These are phyloP conservation scores for Scheffersomyces lignosus DNA, from an alignment of 805 yeast genomes.

Conservation along the genomic window DNA sequence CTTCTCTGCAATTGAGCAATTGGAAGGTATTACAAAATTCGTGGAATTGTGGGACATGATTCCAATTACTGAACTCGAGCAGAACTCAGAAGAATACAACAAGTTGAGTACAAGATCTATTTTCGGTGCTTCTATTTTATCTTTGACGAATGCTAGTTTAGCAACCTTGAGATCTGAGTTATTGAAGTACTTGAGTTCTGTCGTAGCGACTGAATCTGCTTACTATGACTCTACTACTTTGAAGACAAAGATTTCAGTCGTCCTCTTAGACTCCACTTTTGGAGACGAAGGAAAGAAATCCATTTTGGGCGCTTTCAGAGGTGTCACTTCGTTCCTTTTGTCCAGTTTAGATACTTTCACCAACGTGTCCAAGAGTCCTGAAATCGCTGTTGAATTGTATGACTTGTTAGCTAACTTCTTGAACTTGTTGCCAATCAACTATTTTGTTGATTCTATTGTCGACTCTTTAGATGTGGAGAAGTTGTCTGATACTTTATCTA, in stretches of 20 bases:
- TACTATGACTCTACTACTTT: constrained; percentile 26
- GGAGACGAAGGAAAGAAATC: constrained; percentile 24
- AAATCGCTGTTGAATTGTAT: constrained; percentile 45
- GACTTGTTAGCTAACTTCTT: constrained; percentile 61
- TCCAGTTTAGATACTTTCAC: constrained; percentile 37
- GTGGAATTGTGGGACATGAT: constrained; percentile 51
- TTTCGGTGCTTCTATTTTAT: constrained; percentile 60
- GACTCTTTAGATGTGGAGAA: constrained; percentile 34
- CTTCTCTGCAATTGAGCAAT: constrained; percentile 68
- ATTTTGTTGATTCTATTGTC: constrained; percentile 63
- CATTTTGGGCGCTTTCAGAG: constrained; percentile 35
- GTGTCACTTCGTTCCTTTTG: constrained; percentile 34
- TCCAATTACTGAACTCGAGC: constrained; percentile 44
- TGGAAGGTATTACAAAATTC: constrained; percentile 52
- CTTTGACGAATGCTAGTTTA: constrained; percentile 50
- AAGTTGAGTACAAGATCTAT: constrained; percentile 53
- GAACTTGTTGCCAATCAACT: constrained; percentile 70
- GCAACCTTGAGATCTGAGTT: constrained; percentile 48
- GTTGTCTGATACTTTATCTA: constrained; percentile 38
- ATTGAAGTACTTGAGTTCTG: constrained; percentile 56
- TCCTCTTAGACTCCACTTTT: constrained; percentile 42
- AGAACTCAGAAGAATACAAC: constrained; percentile 34
- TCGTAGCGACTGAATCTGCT: constrained; percentile 33
- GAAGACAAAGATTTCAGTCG: constrained; percentile 54
- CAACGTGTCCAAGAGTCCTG: constrained; percentile 13